Base-by-base conservation (phyloP, 2,329 filamentous ascomycete species). In the Epichloe glyceriae region DNA sequence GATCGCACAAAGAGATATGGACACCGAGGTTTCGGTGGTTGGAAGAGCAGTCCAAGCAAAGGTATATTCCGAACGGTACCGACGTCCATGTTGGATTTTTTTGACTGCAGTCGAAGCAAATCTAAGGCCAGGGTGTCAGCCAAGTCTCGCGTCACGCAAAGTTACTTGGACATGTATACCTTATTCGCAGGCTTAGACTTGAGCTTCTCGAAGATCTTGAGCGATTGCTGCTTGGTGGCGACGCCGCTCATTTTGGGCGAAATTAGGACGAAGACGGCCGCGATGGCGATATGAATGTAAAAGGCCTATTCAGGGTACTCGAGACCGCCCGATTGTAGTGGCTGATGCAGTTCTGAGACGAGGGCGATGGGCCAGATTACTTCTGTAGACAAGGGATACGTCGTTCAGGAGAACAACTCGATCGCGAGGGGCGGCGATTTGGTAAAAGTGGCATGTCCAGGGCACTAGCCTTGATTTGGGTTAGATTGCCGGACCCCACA, bases 21-120 rank as follows among this genome's bases (percentile, higher is more conserved):
- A 97, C 91, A 69, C 93, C 93, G 62, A 98, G 83, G 70, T 97
- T 97, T 61, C 93, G 85, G 70, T 98, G 93, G 69, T 96, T 89
- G 52, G 91, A 86, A 41, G 91, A 96, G 73, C 93, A 98, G 72
- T 98, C 93, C 62, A 98, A 84, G 65, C 93, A 98, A 20, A 98
- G 82, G 68, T 97, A 98, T 67, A 98, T 97, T 64, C 88, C 93
- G 57, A 98, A 89, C 11, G 91, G 90, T 34, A 96, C 90, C 6
- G 91, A 97, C 7, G 90, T 95, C 93, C 93, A 98, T 53, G 93
- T 97, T 55, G 93, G 93, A 66, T 96, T 96, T 73, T 97, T 97
- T 63, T 89, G 86, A 66, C 87, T 84, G 71, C 93, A 98, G 73
- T 98, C 93, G 72, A 98, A 98, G 78, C 93, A 98, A 74, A 95